Evolutionary conservation across 202 grass and related monocot genomes (phyloP).

Genomic region (Brachypodium distachyon): DNA sequence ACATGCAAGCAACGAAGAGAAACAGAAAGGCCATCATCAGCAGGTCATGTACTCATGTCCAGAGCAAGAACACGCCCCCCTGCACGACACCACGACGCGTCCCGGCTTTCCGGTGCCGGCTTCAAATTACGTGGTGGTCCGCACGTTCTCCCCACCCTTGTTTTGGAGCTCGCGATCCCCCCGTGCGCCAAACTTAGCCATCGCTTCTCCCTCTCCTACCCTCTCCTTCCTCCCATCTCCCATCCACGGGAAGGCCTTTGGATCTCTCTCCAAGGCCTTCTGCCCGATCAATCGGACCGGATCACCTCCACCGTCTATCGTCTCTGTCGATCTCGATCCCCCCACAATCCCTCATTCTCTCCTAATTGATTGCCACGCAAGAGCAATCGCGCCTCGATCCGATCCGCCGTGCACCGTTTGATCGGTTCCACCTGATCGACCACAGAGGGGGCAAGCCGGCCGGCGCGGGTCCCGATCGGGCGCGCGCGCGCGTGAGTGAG

Average conservation of each 20-base stretch:
- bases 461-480: neutral
- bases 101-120: neutral
- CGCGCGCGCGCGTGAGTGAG: neutral
- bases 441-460: neutral
- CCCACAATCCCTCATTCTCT: neutral
- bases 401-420: too few species aligned
- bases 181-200: constrained; percentile 39
- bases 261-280: constrained; percentile 61
- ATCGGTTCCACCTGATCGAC: neutral
- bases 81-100: neutral
- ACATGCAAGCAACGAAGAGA: neutral
- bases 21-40: neutral
- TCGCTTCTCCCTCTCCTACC: constrained; percentile 14
- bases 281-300: neutral
- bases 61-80: neutral
- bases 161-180: constrained; percentile 15
- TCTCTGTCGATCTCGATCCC: neutral
- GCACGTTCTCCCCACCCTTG: constrained; percentile 16
- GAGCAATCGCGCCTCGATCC: neutral
- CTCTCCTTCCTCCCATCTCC: constrained; percentile 22
- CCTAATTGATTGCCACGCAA: too few species aligned
- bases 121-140: constrained; percentile 10
- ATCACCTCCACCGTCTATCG: neutral
- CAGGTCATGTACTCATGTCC: neutral
- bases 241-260: constrained; percentile 39